phyloP scores from a whole-genome alignment of 306 rosid genomes.

The Malus domestica region ASM211411v1 NC_041798.1:40196501-40197000 shows the following conservation, averaged over 20 bases:
- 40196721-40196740: not conserved
- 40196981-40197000: not conserved
- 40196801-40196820: not conserved
- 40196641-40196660: slow-evolving; percentile 94
- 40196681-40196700: slow-evolving; percentile 3
- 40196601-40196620: slow-evolving; percentile 97
- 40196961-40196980: not conserved
- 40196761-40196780: not conserved
- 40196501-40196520: slow-evolving; percentile 13
- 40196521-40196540: slow-evolving; percentile 9
- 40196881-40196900: not conserved
- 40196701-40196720: not conserved
- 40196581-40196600: slow-evolving; percentile 60
- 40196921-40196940: not conserved
- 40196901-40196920: not conserved
- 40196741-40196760: not conserved
- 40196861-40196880: not conserved
- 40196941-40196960: not conserved
- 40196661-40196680: slow-evolving; percentile 19
- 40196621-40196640: slow-evolving; percentile 97
- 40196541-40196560: not conserved
- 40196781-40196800: not conserved
- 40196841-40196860: not conserved
- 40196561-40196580: not conserved
- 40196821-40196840: not conserved